Conservation (phyloP, 441 rosid species). For the Erodium trifolium region DNA sequence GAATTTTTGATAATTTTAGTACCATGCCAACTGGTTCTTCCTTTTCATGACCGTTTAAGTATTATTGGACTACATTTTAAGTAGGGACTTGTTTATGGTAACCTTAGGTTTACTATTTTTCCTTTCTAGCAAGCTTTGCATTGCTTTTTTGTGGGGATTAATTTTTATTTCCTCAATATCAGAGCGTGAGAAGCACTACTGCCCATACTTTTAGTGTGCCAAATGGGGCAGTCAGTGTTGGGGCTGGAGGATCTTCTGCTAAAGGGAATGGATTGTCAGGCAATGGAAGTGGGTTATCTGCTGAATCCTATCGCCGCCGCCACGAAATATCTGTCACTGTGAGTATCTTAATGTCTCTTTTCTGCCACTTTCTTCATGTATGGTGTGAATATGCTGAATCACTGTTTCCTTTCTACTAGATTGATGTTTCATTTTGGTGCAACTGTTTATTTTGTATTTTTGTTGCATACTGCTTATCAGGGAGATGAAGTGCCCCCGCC, state of each 20-base stretch:
- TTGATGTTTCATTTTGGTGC: not conserved
- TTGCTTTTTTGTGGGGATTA: not conserved
- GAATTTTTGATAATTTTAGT: not conserved
- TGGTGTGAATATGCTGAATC: not conserved
- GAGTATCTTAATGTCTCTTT: constrained; percentile 27
- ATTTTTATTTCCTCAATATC: constrained; percentile 4
- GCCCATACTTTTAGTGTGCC: constrained; percentile 35
- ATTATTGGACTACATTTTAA: not conserved
- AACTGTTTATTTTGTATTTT: not conserved
- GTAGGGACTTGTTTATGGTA: no score
- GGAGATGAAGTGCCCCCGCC: constrained; percentile 77
- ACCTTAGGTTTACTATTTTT: not conserved
- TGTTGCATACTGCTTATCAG: constrained; percentile 27
- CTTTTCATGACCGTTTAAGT: not conserved
- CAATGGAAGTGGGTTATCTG: constrained; percentile 39
- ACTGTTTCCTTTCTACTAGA: no score
- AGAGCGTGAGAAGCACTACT: constrained; percentile 38
- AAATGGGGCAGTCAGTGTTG: constrained; percentile 37
- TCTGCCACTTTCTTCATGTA: not conserved
- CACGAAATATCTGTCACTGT: constrained; percentile 88
- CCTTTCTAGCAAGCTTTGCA: not conserved
- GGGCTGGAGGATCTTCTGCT: constrained; percentile 35
- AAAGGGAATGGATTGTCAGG: constrained; percentile 38
- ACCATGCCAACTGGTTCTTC: not conserved
- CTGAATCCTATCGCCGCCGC: constrained; percentile 59